Conservation (phyloP, 2,329 filamentous ascomycete species). For the Neobulgaria alba region DNA sequence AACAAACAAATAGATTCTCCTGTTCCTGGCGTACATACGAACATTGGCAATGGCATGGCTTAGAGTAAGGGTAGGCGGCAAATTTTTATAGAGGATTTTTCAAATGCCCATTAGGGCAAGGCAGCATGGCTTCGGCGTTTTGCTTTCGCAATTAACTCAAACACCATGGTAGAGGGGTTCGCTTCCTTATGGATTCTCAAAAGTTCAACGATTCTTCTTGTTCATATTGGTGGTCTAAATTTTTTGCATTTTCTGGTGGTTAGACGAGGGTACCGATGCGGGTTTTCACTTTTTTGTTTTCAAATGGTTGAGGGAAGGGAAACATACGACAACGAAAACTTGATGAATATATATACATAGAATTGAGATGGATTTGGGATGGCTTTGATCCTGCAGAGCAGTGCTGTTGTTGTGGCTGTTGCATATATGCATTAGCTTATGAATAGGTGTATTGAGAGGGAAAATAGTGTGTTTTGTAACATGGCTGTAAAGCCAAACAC, state of each 20-base stretch:
- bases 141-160: not conserved
- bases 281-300: too few relatives aligned
- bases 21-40: slow-evolving; percentile 26
- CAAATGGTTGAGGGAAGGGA: too few relatives aligned
- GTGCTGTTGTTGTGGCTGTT: not conserved
- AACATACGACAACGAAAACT: not conserved
- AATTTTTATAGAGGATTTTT: slow-evolving; percentile 14
- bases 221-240: not conserved
- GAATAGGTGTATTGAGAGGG: too few relatives aligned
- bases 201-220: not conserved
- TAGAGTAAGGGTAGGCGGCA: slow-evolving; percentile 16
- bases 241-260: not conserved
- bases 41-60: slow-evolving; percentile 17
- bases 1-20: slow-evolving; percentile 35
- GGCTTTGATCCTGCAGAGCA: not conserved
- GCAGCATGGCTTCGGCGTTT: slow-evolving; percentile 21
- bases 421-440: too few relatives aligned
- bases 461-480: too few relatives aligned
- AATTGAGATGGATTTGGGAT: too few relatives aligned
- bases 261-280: not conserved
- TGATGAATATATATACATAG: not conserved
- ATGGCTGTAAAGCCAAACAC: too few relatives aligned
- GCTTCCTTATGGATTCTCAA: not conserved
- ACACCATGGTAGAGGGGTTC: not conserved
- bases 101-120: slow-evolving; percentile 7